Conservation (phyloP, 108 stramenopile species). For the Stephanodiscus minutulus region DNA sequence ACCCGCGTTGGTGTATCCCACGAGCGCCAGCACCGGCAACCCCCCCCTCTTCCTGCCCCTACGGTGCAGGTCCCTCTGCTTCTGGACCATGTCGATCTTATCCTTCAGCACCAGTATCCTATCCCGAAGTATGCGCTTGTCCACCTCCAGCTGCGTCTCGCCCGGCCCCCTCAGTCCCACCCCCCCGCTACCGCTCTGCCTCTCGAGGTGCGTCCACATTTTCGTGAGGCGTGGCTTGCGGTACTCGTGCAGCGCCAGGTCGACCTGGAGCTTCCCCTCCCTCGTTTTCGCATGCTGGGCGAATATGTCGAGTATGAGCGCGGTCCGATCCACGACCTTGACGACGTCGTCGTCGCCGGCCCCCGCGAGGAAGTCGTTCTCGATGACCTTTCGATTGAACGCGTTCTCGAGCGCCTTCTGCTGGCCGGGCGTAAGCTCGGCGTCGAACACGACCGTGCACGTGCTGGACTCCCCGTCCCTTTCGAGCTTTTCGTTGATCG, state of each 20-base stretch:
- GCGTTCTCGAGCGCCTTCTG: constrained; percentile 85
- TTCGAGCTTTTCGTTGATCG: constrained; percentile 33
- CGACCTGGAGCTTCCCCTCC: constrained; percentile 95
- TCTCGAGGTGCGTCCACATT: constrained; percentile 97
- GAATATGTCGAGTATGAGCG: constrained; percentile 96
- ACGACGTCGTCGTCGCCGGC: constrained; percentile 45
- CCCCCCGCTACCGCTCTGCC: constrained; percentile 91
- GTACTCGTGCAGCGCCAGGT: constrained; percentile 92
- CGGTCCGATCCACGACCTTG: constrained; percentile 96
- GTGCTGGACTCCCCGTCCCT: constrained; percentile 38
- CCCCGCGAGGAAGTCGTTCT: constrained; percentile 82
- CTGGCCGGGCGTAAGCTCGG: constrained; percentile 93
- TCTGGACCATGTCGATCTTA: constrained; percentile 89
- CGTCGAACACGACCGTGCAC: constrained; percentile 94
- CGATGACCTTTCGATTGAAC: constrained; percentile 76
- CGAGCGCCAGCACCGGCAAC: constrained; percentile 85
- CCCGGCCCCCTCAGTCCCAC: constrained; percentile 94
- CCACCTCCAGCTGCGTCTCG: constrained; percentile 93
- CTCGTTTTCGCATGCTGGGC: constrained; percentile 93
- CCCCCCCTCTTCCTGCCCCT: constrained; percentile 69
- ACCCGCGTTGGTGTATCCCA: constrained; percentile 97
- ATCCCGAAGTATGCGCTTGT: constrained; percentile 90
- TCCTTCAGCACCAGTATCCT: constrained; percentile 90
- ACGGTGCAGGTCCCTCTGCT: constrained; percentile 88
- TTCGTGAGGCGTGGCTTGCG: constrained; percentile 92